Evolutionary conservation across 371 early-diverging fungal species (phyloP), one percentile per base, ranked within the genome.

Genomic region (Parasitella parasitica): DNA sequence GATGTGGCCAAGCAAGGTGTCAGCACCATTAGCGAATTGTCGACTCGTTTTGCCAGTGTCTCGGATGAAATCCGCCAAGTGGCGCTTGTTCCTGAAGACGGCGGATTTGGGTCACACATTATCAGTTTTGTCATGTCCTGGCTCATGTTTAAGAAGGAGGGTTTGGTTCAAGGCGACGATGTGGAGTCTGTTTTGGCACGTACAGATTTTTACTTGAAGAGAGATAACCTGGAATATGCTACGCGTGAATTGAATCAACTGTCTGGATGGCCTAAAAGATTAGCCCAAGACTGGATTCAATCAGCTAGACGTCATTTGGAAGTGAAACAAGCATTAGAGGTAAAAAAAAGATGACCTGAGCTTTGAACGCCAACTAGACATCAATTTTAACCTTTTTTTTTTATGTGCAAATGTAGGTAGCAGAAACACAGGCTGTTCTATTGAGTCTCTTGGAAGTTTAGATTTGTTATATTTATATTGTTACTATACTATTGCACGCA

Each of bases 171-270:
- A 50, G 96, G 96, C 22, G 81, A 84, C 46, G 95, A 94, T 70
- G 86, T 91, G 13, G 96, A 96, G 61, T 78, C 94, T 6, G 72
- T 94, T 24, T 72, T 96, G 53, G 85, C 94, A 6, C 84, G 97
- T 49, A 71, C 90, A 15, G 81, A 89, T 60, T 85, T 83, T 69
- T 88, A 89, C 68, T 75, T 97, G 63, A 67, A 75, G 63, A 80
- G 83, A 59, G 85, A 85, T 28, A 89, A 95, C 69, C 67, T 97
- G 62, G 96, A 96, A 50, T 71, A 70, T 38, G 95, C 95, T 13
- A 76, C 93, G 16, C 83, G 96, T 61, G 96, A 97, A 74, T 65
- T 95, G 63, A 96, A 96, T 76, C 94, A 92, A 73, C 78, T 97
- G 38, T 77, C 73, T 58, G 96, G 96, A 8, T 97, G 96, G 97